Evolutionary conservation across 169 alveolate species (phyloP).

Genomic region (Neospora caninum): DNA sequence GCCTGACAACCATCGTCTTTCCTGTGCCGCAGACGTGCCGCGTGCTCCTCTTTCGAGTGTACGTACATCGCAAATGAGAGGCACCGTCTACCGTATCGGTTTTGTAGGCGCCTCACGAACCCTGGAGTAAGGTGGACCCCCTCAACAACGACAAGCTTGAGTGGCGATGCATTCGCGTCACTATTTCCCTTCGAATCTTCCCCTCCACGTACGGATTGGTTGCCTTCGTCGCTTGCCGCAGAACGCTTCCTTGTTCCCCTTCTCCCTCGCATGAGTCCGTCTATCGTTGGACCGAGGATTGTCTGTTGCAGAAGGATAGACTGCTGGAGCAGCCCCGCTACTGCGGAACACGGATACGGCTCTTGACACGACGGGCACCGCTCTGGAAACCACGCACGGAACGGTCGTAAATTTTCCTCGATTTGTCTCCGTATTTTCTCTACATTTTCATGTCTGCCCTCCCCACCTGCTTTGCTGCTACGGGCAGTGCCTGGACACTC

Average conservation of each 20-base stretch:
- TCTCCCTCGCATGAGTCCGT: not conserved
- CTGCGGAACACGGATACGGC: not conserved
- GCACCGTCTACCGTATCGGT: conserved; percentile 25
- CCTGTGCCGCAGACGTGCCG: conserved; percentile 1
- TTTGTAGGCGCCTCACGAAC: not conserved
- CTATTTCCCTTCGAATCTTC: not conserved
- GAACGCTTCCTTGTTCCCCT: not conserved
- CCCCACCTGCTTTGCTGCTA: not conserved
- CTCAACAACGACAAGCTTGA: not conserved
- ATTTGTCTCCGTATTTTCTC: not conserved
- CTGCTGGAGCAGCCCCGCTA: conserved; percentile 40
- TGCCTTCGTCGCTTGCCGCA: not conserved
- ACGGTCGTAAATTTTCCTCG: not conserved
- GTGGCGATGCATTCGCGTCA: not conserved
- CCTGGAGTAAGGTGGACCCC: conserved; percentile 33
- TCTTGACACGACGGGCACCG: conserved; percentile 27
- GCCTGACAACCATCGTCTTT: not conserved
- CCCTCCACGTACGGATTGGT: not conserved
- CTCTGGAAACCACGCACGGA: not conserved
- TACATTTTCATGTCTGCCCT: not conserved
- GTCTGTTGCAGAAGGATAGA: not conserved
- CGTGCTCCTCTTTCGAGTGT: conserved; percentile 2
- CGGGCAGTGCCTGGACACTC: not conserved
- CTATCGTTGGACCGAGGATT: not conserved
- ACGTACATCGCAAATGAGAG: not conserved